Percentiles rank a stretch among this genome's conserved stretches.
Evolutionary conservation across 1,284 basidiomycete species (phyloP).

Genomic region (Ustilago curta): DNA sequence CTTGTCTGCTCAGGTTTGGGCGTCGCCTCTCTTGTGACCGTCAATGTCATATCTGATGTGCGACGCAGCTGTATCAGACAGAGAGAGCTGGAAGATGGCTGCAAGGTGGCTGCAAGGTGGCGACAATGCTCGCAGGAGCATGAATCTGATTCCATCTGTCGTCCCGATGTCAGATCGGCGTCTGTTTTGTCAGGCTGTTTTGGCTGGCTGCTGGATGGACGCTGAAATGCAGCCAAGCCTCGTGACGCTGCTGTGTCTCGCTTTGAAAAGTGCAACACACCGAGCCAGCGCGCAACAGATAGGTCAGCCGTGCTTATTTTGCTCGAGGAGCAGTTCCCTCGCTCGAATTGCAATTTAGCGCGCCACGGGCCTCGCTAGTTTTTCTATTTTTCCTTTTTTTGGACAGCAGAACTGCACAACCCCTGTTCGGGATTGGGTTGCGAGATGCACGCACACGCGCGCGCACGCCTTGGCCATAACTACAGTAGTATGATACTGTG

Average conservation of each 20-base stretch:
- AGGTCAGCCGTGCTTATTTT: neutral
- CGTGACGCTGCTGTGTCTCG: neutral
- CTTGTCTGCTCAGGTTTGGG: neutral
- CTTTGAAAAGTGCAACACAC: neutral
- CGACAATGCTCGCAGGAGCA: too few relatives aligned
- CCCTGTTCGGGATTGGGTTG: slow-evolving; percentile 10
- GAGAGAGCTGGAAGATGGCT: neutral
- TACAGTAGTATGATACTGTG: neutral
- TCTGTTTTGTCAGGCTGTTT: too few relatives aligned
- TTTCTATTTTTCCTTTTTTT: neutral
- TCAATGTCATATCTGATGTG: too few relatives aligned
- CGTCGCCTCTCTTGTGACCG: too few relatives aligned
- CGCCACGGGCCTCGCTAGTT: slow-evolving; percentile 6
- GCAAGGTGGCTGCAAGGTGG: too few relatives aligned
- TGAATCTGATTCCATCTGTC: neutral
- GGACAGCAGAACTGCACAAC: slow-evolving; percentile 12
- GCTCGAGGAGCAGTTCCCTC: neutral
- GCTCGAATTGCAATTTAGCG: slow-evolving; percentile 7
- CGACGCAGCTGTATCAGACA: neutral
- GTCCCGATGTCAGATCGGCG: slow-evolving; percentile 9
- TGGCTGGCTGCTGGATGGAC: neutral
- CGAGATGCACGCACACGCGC: slow-evolving; percentile 9
- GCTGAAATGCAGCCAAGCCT: slow-evolving; percentile 1
- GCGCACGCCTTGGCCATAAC: slow-evolving; percentile 11
- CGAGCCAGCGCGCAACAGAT: neutral